Evolutionary conservation across 2,329 filamentous ascomycete species (phyloP), one percentile per base, ranked within the genome.

Genomic region (Clathrospora elynae): DNA sequence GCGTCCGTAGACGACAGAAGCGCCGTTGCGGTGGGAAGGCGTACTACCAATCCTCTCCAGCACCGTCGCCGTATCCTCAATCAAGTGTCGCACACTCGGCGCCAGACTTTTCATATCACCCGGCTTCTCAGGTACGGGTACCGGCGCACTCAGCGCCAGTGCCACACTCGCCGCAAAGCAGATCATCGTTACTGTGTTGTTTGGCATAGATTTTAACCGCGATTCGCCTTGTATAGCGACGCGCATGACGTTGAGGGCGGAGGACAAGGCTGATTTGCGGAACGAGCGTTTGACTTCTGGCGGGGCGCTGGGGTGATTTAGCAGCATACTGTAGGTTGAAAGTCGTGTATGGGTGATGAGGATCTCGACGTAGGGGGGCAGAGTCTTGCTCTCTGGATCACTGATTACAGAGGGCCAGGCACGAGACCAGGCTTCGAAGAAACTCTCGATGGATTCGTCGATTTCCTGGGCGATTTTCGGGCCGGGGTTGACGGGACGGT

Each of bases 121-220:
- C 4, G 52, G 52, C 16, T 51, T 60, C 6, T 53, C 46, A 4
- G 61, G 50, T 2, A 59, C 42, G 9, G 63, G 59, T 11, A 59
- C 42, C 9, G 63, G 59, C 9, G 61, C 56, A 42, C 64, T 65
- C 13, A 68, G 46, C 82, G 42, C 88, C 69, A 35, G 79, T 77
- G 31, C 83, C 72, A 67, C 55, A 23, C 57, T 66, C 11, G 62
- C 67, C 0, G 86, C 85, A 51, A 88, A 88, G 1, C 85, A 86
- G 9, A 89, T 87, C 86, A 89, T 89, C 51, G 88, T 87, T 41
- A 85, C 81, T 0, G 86, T 88, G 55, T 89, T 89, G 66, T 89
- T 89, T 0, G 86, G 86, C 85, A 89, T 89, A 0, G 85, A 88
- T 41, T 83, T 83, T 0, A 89, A 75, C 48, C 85, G 79, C 0